Percentiles rank a stretch among this genome's conserved stretches.
Evolutionary conservation across 345 rosid genomes (phyloP).

Genomic region (Linum trigynum): DNA sequence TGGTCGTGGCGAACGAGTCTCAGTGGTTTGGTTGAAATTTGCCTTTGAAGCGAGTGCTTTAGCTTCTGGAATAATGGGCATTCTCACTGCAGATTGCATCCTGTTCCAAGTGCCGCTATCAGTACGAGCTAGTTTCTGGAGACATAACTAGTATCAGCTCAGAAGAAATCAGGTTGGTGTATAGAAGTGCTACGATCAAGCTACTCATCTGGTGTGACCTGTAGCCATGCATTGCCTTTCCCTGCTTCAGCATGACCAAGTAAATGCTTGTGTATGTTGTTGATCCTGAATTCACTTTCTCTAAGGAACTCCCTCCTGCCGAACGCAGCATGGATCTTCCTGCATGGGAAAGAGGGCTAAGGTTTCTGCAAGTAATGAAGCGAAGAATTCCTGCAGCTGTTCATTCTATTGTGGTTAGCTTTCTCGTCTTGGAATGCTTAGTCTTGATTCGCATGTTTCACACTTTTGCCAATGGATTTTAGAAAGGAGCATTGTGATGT

Average conservation of each 20-base stretch:
- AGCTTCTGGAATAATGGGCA: not conserved
- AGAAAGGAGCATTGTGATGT: not conserved
- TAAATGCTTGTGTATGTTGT: constrained; percentile 41
- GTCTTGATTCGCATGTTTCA: constrained; percentile 3
- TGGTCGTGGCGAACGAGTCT: not conserved
- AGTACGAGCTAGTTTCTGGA: constrained; percentile 91
- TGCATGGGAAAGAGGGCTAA: constrained; percentile 84
- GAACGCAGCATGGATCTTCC: constrained; percentile 99
- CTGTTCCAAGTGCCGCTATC: constrained; percentile 82
- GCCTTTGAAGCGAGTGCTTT: not conserved
- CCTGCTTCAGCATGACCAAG: constrained; percentile 8
- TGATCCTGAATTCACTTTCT: constrained; percentile 93
- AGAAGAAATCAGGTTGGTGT: constrained; percentile 81
- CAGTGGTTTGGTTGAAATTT: not conserved
- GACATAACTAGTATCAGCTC: constrained; percentile 60
- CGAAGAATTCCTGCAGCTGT: constrained; percentile 63
- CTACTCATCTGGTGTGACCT: not conserved
- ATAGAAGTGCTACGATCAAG: constrained; percentile 8
- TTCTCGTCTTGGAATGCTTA: not conserved
- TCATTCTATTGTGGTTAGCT: constrained; percentile 81
- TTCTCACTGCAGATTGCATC: constrained; percentile 51
- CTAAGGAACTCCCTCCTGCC: constrained; percentile 98
- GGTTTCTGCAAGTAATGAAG: constrained; percentile 63
- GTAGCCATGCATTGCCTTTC: not conserved
- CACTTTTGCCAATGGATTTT: not conserved